phyloP scores from a whole-genome alignment of 2,329 filamentous ascomycete species.

The Aulographum hederae region DNA sequence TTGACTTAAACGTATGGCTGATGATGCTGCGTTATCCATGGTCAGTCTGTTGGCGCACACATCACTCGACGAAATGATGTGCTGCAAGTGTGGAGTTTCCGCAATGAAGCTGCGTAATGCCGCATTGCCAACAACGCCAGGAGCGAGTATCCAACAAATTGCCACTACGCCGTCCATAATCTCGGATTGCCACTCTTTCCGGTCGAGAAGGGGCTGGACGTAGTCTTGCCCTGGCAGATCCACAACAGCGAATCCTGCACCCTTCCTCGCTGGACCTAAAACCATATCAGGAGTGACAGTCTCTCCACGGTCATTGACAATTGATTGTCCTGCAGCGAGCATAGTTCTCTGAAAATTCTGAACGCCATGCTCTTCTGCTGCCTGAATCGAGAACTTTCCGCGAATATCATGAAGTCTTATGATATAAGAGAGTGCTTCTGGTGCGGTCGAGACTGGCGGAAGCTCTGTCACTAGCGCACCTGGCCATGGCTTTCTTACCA shows the following conservation, averaged over 20 bases:
- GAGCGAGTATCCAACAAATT: constrained; percentile 69
- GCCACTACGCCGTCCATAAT: constrained; percentile 49
- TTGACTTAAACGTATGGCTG: constrained; percentile 49
- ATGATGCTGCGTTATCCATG: constrained; percentile 45
- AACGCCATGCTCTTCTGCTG: constrained; percentile 48
- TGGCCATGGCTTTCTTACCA: constrained; percentile 65
- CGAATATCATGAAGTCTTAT: constrained; percentile 57
- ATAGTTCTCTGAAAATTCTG: constrained; percentile 26
- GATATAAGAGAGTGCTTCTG: constrained; percentile 68
- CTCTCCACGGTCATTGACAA: constrained; percentile 44
- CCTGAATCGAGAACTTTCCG: constrained; percentile 58
- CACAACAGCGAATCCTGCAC: constrained; percentile 59
- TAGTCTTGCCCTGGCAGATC: constrained; percentile 59
- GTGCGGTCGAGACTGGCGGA: constrained; percentile 47
- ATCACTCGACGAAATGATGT: constrained; percentile 62
- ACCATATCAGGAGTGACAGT: constrained; percentile 78
- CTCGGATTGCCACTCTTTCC: constrained; percentile 53
- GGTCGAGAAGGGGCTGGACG: constrained; percentile 47
- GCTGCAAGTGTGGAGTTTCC: constrained; percentile 41
- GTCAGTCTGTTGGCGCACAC: constrained; percentile 58
- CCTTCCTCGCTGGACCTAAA: constrained; percentile 45
- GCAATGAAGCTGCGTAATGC: constrained; percentile 52
- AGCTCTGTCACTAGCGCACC: constrained; percentile 44
- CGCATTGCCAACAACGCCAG: constrained; percentile 42
- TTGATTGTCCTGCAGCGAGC: constrained; percentile 44